These are phyloP conservation scores for Tylopilus sp. DNA, from an alignment of 1,284 basidiomycete genomes.

Conservation along the genomic window DNA sequence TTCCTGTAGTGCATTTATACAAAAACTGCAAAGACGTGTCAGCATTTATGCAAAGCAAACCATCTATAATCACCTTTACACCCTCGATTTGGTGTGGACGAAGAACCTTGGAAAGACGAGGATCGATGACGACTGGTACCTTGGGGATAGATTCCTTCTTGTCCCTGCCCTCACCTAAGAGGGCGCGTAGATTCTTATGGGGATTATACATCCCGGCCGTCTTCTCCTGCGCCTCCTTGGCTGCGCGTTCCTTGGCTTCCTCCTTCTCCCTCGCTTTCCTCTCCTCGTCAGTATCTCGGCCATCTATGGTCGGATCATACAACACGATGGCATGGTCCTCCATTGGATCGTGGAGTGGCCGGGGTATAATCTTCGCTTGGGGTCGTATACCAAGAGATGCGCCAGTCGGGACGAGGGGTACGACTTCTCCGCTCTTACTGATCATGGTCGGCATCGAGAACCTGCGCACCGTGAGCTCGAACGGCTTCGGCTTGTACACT, in stretches of 20 bases:
- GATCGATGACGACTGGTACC: conserved; percentile 97
- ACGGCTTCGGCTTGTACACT: conserved; percentile 81
- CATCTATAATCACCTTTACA: conserved; percentile 69
- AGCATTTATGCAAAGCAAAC: conserved; percentile 1
- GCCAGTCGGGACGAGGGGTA: conserved; percentile 65
- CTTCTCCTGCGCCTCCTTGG: conserved; percentile 65
- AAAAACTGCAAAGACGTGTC: conserved; percentile 62
- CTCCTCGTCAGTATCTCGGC: conserved; percentile 84
- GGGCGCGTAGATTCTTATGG: conserved; percentile 85
- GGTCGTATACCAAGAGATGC: conserved; percentile 86
- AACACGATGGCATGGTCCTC: conserved; percentile 96
- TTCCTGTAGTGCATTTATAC: conserved; percentile 92
- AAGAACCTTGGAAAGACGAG: conserved; percentile 80
- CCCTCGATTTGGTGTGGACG: conserved; percentile 98
- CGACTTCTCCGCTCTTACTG: conserved; percentile 70
- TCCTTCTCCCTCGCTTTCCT: conserved; percentile 65
- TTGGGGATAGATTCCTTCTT: conserved; percentile 70
- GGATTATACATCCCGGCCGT: conserved; percentile 75
- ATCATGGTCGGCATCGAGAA: conserved; percentile 91
- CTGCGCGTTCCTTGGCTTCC: conserved; percentile 61
- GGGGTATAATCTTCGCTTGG: conserved; percentile 78
- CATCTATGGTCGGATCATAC: conserved; percentile 95
- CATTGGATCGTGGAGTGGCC: conserved; percentile 96
- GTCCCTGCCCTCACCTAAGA: conserved; percentile 76
- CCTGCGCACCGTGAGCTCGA: conserved; percentile 56